Evolutionary conservation across 176 grass and related monocot genomes (phyloP), one percentile per base, ranked within the genome.

Genomic region (Eragrostis nindensis): DNA sequence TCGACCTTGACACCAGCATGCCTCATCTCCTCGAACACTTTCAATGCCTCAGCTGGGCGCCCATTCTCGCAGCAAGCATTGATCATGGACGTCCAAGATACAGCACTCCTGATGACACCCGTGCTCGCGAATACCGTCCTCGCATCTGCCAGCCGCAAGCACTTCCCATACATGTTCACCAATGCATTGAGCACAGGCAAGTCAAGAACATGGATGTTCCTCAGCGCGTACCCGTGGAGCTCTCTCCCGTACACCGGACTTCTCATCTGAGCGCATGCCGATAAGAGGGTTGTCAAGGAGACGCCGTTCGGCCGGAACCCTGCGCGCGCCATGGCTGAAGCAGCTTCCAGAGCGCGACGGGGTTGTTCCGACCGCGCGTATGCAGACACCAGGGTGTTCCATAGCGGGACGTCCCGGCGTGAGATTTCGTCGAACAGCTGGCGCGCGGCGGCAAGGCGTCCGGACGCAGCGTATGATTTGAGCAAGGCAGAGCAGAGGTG

Each of bases 41-140:
- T 0, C 56, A 89, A 3, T 5, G 83, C 88, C 66, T 88, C 71
- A 3, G 12, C 30, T 2, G 71, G 80, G 15, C 15, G 29, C 2
- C 61, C 83, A 62, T 78, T 86, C 24, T 86, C 61, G 8, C 83
- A 62, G 45, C 82, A 91, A 38, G 83, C 88, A 46, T 75, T 89
- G 66, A 91, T 91, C 71, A 94, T 84, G 73, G 75, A 89, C 41
- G 92, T 88, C 88, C 92, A 94, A 4, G 88, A 86, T 11, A 94
- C 88, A 38, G 41, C 47, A 39, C 70, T 89, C 77, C 62, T 86
- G 48, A 18, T 45, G 53, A 43, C 73, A 26, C 18, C 68, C 41
- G 82, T 70, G 8, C 70, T 6, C 0, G 27, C 3, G 9, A 94
- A 94, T 60, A 86, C 60, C 5, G 8, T 45, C 30, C 71, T 75